Evolutionary conservation across 306 rosid genomes (phyloP), one percentile per base, ranked within the genome.

Genomic region (Carpinus viminea): DNA sequence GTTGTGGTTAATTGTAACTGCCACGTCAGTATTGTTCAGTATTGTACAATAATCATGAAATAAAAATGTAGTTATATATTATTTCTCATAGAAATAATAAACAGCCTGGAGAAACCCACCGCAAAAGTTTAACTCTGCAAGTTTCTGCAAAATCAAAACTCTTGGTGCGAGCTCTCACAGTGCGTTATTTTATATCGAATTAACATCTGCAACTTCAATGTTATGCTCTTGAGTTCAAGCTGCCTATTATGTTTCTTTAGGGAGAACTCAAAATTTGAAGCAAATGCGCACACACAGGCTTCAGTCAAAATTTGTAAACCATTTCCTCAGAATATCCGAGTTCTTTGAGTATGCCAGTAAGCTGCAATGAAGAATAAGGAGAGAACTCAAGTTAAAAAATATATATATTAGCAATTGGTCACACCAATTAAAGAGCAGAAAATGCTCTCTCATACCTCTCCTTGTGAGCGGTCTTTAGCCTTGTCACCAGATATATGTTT

Each of bases 231-330:
- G 73, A 59, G 68, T 64, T 64, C 68, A 71, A 82, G 13, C 75
- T 45, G 51, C 45, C 64, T 8, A 65, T 57, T 8, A 65, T 57
- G 68, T 61, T 82, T 73, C 77, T 59, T 70, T 73, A 64, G 78
- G 74, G 47, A 80, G 72, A 84, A 76, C 79, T 55, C 24, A 59
- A 76, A 75, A 48, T 66, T 60, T 38, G 62, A 48, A 79, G 64
- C 65, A 60, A 66, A n/a, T 66, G 61, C 31, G 1, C 68, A 47
- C 20, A 64, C 68, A 47, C 26, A 64, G 55, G 45, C 76, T 66
- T 84, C 76, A 65, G 41, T 93, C 89, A 96, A 83, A 96, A 93
- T 83, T 96, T 96, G 90, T 91, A 96, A 75, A 93, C 99, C 99
- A 96, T 96, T 82, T 96, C 87, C 83, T 96, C 97, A 10, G 96